These are phyloP conservation scores for Leishmania braziliensis DNA, from an alignment of 208 protist genomes.

Conservation along the genomic window DNA sequence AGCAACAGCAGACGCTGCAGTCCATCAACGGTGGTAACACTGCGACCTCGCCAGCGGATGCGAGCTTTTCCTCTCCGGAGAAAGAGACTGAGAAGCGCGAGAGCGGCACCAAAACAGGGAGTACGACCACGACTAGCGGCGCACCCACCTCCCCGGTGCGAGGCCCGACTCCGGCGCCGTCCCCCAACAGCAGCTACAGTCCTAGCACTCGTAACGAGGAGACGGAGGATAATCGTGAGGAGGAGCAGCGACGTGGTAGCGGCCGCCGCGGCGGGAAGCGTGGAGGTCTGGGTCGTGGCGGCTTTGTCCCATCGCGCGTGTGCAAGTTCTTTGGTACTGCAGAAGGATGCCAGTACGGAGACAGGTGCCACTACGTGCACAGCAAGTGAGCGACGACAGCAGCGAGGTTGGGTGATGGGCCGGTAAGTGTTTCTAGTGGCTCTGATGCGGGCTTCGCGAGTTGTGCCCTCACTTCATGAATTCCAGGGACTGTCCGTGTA, in stretches of 20 bases:
- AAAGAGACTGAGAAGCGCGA: constrained; percentile 32
- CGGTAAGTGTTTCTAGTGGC: neutral
- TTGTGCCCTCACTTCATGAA: neutral
- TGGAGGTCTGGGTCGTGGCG: constrained; percentile 20
- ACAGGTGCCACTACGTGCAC: constrained; percentile 46
- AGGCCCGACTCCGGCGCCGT: constrained; percentile 3
- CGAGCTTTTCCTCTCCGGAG: constrained; percentile 27
- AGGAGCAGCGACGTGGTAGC: constrained; percentile 37
- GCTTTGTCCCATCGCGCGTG: constrained; percentile 17
- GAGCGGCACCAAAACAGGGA: constrained; percentile 10
- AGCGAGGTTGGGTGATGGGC: neutral
- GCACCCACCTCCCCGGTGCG: constrained; percentile 6
- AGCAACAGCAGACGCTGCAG: constrained; percentile 34
- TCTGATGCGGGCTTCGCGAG: neutral
- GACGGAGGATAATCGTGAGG: constrained; percentile 25
- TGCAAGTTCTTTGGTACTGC: constrained; percentile 41
- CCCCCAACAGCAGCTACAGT: constrained; percentile 16
- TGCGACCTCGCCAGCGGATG: constrained; percentile 30
- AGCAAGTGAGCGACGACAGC: constrained; percentile 15
- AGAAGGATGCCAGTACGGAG: constrained; percentile 49
- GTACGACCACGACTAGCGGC: neutral
- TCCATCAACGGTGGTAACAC: constrained; percentile 18
- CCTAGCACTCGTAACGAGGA: constrained; percentile 26
- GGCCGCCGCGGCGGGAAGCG: constrained; percentile 28
- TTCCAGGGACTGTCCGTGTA: neutral